Base-by-base conservation (phyloP, 75 land plant species). In the Pinus tabuliformis region DNA sequence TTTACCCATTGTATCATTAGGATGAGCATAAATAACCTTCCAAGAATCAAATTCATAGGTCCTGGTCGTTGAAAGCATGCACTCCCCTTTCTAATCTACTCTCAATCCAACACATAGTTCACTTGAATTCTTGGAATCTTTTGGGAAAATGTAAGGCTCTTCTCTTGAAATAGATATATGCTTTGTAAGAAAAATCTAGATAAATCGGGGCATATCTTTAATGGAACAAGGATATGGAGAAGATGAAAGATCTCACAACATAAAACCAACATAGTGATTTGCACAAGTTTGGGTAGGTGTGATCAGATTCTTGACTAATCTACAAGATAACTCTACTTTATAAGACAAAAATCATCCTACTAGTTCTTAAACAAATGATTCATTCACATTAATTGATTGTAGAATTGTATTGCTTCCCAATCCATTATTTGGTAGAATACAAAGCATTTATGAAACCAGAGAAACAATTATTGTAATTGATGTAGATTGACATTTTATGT, bases 121-220 rank as follows among this genome's bases (percentile, higher is more conserved):
- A 81, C 80, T 86, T 20, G 76, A 56, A n/a, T 81, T 82, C 73
- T 60, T 77, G 80, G 98, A 97, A 72, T 58, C 73, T 68, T 81
- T 22, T 13, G 91, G 70, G 79, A 98, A 97, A 58, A 74, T 5
- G 28, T 81, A 75, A 7, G 63, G 75, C 58, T 74, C 80, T 6
- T 62, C 62, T 14, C 58, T 75, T 42, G 70, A 68, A n/a, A 56
- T 45, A 17, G 92, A 88, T 49, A 93, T 94, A 20, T 83, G 89
- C 37, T 91, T 90, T 13, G 98, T 93, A 71, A 97, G 70, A 81
- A 97, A 97, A 75, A 95, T 95, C 98, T 95, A 97, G 11, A 95
- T 54, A 78, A 97, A 97, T 59, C 95, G 89, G 14, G 96, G 70
- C 22, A 89, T 84, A 77, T 97, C 98, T 76, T 78, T 86, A 9